These are phyloP conservation scores for Wickerhamomyces queroliae DNA, from an alignment of 805 yeast genomes.

Conservation along the genomic window DNA sequence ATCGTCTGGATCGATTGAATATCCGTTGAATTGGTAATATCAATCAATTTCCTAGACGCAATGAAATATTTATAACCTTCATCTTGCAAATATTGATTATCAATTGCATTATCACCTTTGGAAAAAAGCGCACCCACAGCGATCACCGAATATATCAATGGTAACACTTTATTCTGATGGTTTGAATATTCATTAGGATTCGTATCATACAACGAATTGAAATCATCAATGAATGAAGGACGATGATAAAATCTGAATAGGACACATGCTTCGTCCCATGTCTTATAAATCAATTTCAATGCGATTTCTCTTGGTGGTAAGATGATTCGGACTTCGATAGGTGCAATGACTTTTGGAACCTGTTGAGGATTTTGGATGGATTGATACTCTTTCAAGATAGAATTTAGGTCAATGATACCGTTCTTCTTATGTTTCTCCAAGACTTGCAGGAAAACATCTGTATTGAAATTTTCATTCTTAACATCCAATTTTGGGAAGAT, in stretches of 20 bases:
- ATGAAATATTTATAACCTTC: constrained; percentile 79
- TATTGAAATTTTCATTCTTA: constrained; percentile 10
- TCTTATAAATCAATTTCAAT: constrained; percentile 61
- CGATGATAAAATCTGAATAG: constrained; percentile 82
- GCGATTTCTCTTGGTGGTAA: constrained; percentile 78
- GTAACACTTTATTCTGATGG: constrained; percentile 73
- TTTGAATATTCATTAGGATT: constrained; percentile 74
- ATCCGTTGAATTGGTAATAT: constrained; percentile 78
- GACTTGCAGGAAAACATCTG: constrained; percentile 10
- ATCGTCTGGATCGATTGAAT: constrained; percentile 78
- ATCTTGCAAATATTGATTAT: constrained; percentile 31
- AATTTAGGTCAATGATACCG: constrained; percentile 15
- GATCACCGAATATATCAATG: constrained; percentile 75
- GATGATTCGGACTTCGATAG: constrained; percentile 44
- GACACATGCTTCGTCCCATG: constrained; percentile 85
- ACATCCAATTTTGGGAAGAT: constrained; percentile 16
- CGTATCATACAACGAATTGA: constrained; percentile 70
- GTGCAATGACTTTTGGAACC: constrained; percentile 27
- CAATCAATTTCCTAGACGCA: constrained; percentile 74
- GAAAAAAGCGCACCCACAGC: constrained; percentile 83
- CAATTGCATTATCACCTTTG: constrained; percentile 25
- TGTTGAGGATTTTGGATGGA: constrained; percentile 7
- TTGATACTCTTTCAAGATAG: constrained; percentile 12
- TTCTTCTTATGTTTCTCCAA: constrained; percentile 12
- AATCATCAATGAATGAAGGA: constrained; percentile 70